Evolutionary conservation across 2,329 filamentous ascomycete genomes (phyloP).

Genomic region (Colletotrichum musae): DNA sequence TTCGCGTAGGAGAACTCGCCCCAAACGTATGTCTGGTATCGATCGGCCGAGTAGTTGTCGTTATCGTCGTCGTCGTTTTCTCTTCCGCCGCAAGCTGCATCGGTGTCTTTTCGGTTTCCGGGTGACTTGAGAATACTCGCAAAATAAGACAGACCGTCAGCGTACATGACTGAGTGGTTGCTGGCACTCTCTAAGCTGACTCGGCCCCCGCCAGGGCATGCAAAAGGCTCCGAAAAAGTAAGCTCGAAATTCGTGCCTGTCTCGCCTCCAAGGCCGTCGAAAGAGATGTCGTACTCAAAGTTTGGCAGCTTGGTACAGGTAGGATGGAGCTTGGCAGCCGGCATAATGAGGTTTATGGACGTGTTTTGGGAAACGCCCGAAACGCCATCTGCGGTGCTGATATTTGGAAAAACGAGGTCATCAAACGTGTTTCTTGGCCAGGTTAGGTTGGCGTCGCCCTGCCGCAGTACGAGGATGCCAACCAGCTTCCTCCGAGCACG

Average conservation of each 20-base stretch:
- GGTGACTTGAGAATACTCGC: not conserved
- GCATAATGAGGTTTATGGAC: not conserved
- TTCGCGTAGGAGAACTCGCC: not conserved
- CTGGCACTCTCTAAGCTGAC: not conserved
- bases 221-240: not conserved
- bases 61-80: not conserved
- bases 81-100: not conserved
- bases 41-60: not conserved
- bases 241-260: not conserved
- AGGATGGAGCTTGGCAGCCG: not conserved
- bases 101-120: not conserved
- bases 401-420: slow-evolving; percentile 2
- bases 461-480: not conserved
- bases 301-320: not conserved
- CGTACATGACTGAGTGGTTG: not conserved
- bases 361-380: not conserved
- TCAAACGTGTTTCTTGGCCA: slow-evolving; percentile 5
- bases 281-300: not conserved
- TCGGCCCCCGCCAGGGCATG: not conserved
- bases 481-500: not conserved
- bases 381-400: not conserved
- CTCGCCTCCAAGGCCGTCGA: not conserved
- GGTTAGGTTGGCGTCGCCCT: not conserved
- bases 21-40: slow-evolving; percentile 7
- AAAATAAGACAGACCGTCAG: not conserved